Percentiles rank a stretch among this genome's conserved stretches.
Conservation (phyloP, 331 rosid genomes). For the Phaseolus coccineus region DNA sequence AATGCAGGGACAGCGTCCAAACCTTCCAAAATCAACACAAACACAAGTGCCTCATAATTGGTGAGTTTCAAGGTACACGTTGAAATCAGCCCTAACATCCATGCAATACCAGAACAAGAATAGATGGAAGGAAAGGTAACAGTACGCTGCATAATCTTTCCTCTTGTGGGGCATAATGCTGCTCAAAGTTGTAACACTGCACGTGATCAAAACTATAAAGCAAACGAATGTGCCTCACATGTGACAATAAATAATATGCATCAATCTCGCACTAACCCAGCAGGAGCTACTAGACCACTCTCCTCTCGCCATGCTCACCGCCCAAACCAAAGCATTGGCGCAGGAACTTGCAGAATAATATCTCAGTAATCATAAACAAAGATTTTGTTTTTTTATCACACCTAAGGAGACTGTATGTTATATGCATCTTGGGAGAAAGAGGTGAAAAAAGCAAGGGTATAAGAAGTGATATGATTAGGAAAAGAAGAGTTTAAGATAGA, state of each 20-base stretch:
- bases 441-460: background rate
- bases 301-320: conserved; percentile 15
- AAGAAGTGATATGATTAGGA: background rate
- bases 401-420: no score
- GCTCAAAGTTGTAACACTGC: conserved; percentile 28
- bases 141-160: background rate
- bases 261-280: conserved; percentile 3
- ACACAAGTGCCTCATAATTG: conserved; percentile 15
- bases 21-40: conserved; percentile 25
- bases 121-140: background rate
- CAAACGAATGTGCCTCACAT: conserved; percentile 18
- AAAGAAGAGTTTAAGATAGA: background rate
- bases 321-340: conserved; percentile 15
- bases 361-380: background rate
- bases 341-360: background rate
- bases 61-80: conserved; percentile 1
- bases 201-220: conserved; percentile 36
- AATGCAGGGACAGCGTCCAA: conserved; percentile 6
- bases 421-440: background rate
- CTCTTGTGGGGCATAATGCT: conserved; percentile 38
- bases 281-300: background rate
- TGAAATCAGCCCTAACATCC: background rate
- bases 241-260: background rate
- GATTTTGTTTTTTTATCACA: background rate
- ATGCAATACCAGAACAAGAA: conserved; percentile 32